Conservation (phyloP, 2,329 filamentous ascomycete genomes). For the Aspergillus intermedius region DNA sequence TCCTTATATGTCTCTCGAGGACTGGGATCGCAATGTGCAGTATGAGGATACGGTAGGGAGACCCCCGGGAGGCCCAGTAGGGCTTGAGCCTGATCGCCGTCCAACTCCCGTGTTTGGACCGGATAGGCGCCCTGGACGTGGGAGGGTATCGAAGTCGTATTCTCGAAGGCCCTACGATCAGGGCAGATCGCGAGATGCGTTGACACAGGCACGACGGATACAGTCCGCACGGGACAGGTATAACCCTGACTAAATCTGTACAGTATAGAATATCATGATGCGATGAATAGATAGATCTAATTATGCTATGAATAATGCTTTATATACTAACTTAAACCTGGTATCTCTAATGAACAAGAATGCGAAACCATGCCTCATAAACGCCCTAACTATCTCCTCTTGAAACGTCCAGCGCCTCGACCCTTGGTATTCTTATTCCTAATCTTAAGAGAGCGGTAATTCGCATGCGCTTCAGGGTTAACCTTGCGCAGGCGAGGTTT, state of each 20-base stretch:
- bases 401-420: constrained; percentile 31
- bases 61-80: not conserved
- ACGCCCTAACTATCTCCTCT: constrained; percentile 20
- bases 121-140: constrained; percentile 11
- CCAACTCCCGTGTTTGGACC: constrained; percentile 17
- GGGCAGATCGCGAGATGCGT: constrained; percentile 10
- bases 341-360: constrained; percentile 12
- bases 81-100: constrained; percentile 10
- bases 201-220: constrained; percentile 17
- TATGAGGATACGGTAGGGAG: constrained; percentile 44
- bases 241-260: constrained; percentile 22
- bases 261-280: not conserved
- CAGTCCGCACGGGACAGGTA: constrained; percentile 28
- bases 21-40: constrained; percentile 77
- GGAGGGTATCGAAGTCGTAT: constrained; percentile 21
- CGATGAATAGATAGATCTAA: not conserved
- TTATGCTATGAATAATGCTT: constrained; percentile 4
- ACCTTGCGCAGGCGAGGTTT: constrained; percentile 28
- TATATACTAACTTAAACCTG: constrained; percentile 7
- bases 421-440: constrained; percentile 32
- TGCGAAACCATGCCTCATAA: constrained; percentile 15
- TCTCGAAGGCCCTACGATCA: constrained; percentile 6
- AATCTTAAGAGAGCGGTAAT: constrained; percentile 44
- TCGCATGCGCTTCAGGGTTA: constrained; percentile 43
- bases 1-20: constrained; percentile 62